Evolutionary conservation across 2,329 filamentous ascomycete species (phyloP), one percentile per base, ranked within the genome.

Genomic region (Phaeophleospora eucalypticola): DNA sequence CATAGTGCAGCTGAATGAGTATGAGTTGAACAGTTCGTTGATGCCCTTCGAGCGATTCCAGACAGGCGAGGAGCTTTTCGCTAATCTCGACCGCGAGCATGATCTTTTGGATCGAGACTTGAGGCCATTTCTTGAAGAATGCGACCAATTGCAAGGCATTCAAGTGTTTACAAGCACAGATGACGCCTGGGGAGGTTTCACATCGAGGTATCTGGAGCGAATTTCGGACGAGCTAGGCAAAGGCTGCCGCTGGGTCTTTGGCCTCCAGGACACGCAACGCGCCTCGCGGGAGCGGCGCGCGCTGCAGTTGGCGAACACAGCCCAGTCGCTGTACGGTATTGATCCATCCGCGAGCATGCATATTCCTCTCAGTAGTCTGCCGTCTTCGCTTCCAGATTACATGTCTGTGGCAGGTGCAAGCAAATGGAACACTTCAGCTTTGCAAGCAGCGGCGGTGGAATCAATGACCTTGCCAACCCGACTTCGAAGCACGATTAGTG

Each of bases 171-270:
- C 78, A 56, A 63, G 76, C 51, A 62, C 77, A 49, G 68, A 82
- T 70, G 58, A 78, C 72, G 67, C 77, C 51, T 75, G 73, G 73
- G 65, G 72, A 53, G 66, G 73, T 49, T 68, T 76, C 66, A 54
- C 71, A 37, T 65, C 67, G 42, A 65, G 61, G 51, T 73, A 69
- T 65, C 57, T 71, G 41, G 71, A 97, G 64, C 77, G 83, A 21
- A 69, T 98, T 47, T 75, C 87, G 51, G 93, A 98, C 63, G 93
- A 98, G 65, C 91, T 90, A 65, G 88, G 89, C 21, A 97, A 96
- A 71, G 80, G 83, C 27, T 82, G 82, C 41, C 80, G 96, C 24
- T 94, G 89, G 86, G 79, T 89, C 10, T 97, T 90, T 84, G 90
- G 86, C 0, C 65, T 89, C 17, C 86, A 94, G 65, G 82, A 84